Conservation (phyloP, 495 filamentous ascomycete genomes). For the Astrothelium macrocarpum region DNA sequence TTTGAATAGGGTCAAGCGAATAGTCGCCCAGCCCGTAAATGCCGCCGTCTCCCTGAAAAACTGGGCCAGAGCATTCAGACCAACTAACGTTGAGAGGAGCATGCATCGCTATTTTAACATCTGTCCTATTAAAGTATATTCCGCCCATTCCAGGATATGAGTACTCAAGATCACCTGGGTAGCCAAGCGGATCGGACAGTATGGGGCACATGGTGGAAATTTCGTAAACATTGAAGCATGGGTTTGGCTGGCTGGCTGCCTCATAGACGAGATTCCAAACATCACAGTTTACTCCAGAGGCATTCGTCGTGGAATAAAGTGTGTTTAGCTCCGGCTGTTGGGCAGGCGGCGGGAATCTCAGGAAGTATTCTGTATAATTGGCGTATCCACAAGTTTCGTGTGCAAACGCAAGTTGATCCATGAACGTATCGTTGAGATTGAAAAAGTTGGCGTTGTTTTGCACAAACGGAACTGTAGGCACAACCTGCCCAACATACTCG, state of each 20-base stretch:
- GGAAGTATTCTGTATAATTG: conserved; percentile 12
- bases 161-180: conserved; percentile 16
- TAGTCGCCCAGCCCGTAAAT: conserved; percentile 18
- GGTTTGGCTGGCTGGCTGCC: conserved; percentile 5
- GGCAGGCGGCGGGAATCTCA: conserved; percentile 25
- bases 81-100: conserved; percentile 20
- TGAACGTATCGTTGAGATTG: conserved; percentile 12
- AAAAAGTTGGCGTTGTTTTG: conserved; percentile 6
- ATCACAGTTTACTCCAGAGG: conserved; percentile 12
- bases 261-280: conserved; percentile 9
- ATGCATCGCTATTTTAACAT: conserved; percentile 21
- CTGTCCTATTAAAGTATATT: conserved; percentile 22
- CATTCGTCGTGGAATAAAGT: conserved; percentile 24
- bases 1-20: conserved; percentile 23
- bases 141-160: conserved; percentile 11
- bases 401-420: conserved; percentile 1
- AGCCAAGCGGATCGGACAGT: background rate
- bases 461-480: conserved; percentile 14
- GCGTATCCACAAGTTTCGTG: conserved; percentile 9
- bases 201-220: conserved; percentile 4
- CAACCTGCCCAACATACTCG: conserved; percentile 13
- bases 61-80: conserved; percentile 14
- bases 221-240: conserved; percentile 10
- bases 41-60: conserved; percentile 19
- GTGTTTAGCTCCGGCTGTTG: conserved; percentile 8